Evolutionary conservation across 345 rosid species (phyloP).

Genomic region (Mercurialis annua): DNA sequence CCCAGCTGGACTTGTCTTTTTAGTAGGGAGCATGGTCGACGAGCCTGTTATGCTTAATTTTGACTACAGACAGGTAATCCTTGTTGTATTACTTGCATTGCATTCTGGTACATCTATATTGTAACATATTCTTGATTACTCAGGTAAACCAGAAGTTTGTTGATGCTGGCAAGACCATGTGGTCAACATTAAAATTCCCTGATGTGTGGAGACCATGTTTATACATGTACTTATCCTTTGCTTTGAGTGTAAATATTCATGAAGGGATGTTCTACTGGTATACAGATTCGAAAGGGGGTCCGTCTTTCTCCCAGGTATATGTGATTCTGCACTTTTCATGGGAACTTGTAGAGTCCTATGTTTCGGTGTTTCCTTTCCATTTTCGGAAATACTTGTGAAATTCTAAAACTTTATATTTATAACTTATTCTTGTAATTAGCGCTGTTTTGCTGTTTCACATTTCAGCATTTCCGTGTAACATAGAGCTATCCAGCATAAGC

Average conservation of each 20-base stretch:
- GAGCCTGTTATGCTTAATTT: constrained; percentile 54
- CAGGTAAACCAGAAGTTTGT: constrained; percentile 66
- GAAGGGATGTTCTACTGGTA: constrained; percentile 94
- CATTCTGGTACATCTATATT: constrained; percentile 10
- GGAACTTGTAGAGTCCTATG: too few species aligned
- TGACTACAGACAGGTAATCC: constrained; percentile 60
- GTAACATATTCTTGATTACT: constrained; percentile 12
- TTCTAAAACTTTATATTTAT: too few species aligned
- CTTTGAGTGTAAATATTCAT: constrained; percentile 63
- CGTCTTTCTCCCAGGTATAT: constrained; percentile 75
- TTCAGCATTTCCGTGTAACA: too few species aligned
- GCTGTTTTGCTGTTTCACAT: too few species aligned
- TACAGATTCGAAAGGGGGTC: constrained; percentile 73
- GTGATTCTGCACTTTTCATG: constrained; percentile 14
- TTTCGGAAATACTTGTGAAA: too few species aligned
- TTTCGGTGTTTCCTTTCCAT: too few species aligned
- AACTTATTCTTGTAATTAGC: too few species aligned
- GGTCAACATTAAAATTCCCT: constrained; percentile 70
- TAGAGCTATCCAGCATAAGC: too few species aligned
- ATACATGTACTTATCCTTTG: constrained; percentile 76
- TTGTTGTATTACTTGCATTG: background rate
- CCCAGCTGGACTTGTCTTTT: constrained; percentile 55
- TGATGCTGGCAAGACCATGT: constrained; percentile 77
- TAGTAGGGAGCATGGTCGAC: constrained; percentile 55
- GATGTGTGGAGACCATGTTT: constrained; percentile 86